Conservation (phyloP, 768 basidiomycete species). For the Boletus reticuloceps region DNA sequence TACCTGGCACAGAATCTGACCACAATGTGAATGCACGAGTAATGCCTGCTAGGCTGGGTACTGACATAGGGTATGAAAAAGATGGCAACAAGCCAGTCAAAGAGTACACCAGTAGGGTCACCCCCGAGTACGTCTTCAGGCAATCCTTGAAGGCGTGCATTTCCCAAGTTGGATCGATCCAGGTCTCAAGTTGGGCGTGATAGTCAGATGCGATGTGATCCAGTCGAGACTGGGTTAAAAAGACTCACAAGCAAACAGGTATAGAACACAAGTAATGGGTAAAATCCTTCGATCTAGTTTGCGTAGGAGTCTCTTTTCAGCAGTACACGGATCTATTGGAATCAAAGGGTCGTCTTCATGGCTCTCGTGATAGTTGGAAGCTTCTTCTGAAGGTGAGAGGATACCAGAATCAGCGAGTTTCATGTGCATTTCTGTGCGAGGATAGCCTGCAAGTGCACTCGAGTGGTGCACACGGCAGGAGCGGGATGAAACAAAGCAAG, state of each 20-base stretch:
- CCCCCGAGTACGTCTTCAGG: constrained; percentile 62
- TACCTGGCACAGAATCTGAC: constrained; percentile 66
- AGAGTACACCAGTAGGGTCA: constrained; percentile 65
- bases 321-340: constrained; percentile 19
- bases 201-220: not conserved
- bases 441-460: not conserved
- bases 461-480: not conserved
- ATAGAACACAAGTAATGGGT: constrained; percentile 70
- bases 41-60: not conserved
- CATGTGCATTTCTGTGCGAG: constrained; percentile 12
- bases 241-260: constrained; percentile 70
- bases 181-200: constrained; percentile 37
- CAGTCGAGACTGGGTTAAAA: not conserved
- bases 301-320: constrained; percentile 55
- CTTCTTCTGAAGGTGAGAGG: constrained; percentile 4
- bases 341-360: constrained; percentile 21
- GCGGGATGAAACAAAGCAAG: not conserved
- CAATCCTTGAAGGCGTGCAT: constrained; percentile 73
- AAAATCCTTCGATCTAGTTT: constrained; percentile 68
- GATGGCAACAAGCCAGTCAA: constrained; percentile 74
- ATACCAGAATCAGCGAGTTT: constrained; percentile 10
- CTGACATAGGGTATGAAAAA: constrained; percentile 81
- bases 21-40: not conserved
- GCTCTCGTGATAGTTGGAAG: not conserved
- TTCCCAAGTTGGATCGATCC: constrained; percentile 77